Base-by-base conservation (phyloP, 1,284 basidiomycete genomes). In the Ustilago nuda region DNA sequence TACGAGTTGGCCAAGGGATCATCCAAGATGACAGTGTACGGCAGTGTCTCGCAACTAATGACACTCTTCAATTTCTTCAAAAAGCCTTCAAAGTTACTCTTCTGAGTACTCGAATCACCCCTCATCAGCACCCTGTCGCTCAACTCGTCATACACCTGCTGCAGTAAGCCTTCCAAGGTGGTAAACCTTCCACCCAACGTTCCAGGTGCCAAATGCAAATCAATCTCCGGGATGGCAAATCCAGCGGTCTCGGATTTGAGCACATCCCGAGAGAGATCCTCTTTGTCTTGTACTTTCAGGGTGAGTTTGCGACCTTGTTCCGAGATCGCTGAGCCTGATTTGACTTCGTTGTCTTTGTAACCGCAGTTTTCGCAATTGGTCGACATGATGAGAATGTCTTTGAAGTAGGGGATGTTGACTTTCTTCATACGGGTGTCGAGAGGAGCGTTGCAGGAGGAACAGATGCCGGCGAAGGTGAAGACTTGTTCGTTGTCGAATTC, bases 361-460 rank as follows among this genome's bases (percentile, higher is more conserved):
- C 96, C 96, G 86, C 96, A 99, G 62, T 88, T 87, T 62, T 94
- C 93, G 87, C 97, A 99, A 85, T 98, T 97, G 32, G 95, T 96
- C 32, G 95, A 97, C 96, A 99, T 99, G 87, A 99, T 95, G 73
- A 99, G 88, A 69, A 96, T 92, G 84, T 99, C 95, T 93, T 99
- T 94, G 89, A 99, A 99, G 87, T 99, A 96, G 0, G 97, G 97
- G 78, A 99, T 98, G 82, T 91, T 92, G 81, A 99, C 92, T 84
- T 93, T 94, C 89, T 99, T 96, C 94, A 99, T 98, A 78, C 91
- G 88, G 0, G 96, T 99, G 83, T 94, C 90, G 27, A 94, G 88
- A 8, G 90, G 89, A 71, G 92, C 92, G 2, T 92, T 92, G 87
- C 97, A 99, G 73, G 92, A 93, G 9, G 93, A 93, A 86, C 97